These are phyloP conservation scores for Pelargonium australe DNA, from an alignment of 441 rosid species.

Conservation along the genomic window DNA sequence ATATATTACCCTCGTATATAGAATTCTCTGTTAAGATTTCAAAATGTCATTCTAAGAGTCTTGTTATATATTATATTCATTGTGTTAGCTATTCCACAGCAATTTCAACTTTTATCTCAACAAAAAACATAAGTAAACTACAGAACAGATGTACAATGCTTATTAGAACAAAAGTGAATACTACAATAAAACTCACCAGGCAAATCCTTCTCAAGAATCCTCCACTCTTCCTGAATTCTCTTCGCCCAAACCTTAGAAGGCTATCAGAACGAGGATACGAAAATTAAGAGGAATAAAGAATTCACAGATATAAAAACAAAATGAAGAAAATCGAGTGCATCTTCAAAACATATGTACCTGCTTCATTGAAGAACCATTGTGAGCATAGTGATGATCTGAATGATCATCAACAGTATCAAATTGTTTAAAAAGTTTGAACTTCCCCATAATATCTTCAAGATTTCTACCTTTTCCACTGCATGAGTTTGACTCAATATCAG, in stretches of 20 bases:
- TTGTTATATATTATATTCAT: not conserved
- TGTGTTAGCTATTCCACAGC: not conserved
- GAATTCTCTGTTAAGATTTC: not conserved
- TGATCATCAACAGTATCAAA: conserved; percentile 71
- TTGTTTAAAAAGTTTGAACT: conserved; percentile 48
- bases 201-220: conserved; percentile 73
- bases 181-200: conserved; percentile 46
- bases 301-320: not conserved
- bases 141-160: not conserved
- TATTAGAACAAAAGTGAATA: not conserved
- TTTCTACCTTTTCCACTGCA: conserved; percentile 27
- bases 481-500: not conserved
- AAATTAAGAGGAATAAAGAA: not conserved
- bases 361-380: conserved; percentile 29
- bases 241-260: conserved; percentile 57
- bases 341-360: conserved; percentile 38
- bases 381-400: conserved; percentile 58
- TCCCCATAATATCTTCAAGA: conserved; percentile 41
- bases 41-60: not conserved
- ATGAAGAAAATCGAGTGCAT: conserved; percentile 8
- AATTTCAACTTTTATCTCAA: not conserved
- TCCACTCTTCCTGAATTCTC: conserved; percentile 89
- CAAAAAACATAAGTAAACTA: not conserved
- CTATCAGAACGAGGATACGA: conserved; percentile 27
- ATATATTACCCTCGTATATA: not conserved